Percentiles rank a stretch among this genome's conserved stretches.
phyloP scores from a whole-genome alignment of 2,329 filamentous ascomycete genomes.

The Aureobasidium sp. region DNA sequence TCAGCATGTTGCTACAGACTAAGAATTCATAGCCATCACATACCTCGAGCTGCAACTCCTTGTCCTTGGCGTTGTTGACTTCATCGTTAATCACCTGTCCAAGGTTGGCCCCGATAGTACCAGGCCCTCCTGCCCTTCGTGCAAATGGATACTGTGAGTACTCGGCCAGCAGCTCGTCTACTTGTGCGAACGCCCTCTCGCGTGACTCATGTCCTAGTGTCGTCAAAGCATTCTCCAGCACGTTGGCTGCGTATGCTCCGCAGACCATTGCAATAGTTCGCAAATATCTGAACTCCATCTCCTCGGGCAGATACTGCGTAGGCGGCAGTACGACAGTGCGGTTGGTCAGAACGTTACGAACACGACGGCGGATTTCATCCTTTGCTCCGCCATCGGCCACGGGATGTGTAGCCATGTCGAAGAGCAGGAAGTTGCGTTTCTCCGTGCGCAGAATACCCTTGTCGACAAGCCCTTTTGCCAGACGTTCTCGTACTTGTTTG shows the following conservation, averaged over 20 bases:
- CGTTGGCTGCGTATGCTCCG: slow-evolving; percentile 94
- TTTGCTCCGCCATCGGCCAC: slow-evolving; percentile 95
- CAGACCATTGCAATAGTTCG: slow-evolving; percentile 95
- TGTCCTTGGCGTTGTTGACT: slow-evolving; percentile 78
- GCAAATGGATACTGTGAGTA: slow-evolving; percentile 98
- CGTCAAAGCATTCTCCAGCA: slow-evolving; percentile 93
- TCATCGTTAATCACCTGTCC: slow-evolving; percentile 84
- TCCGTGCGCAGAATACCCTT: slow-evolving; percentile 98
- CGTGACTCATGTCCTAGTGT: slow-evolving; percentile 89
- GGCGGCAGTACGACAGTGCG: slow-evolving; percentile 84
- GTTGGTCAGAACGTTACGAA: slow-evolving; percentile 86
- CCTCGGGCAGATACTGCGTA: slow-evolving; percentile 86
- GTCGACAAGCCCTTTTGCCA: slow-evolving; percentile 95
- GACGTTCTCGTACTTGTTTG: slow-evolving; percentile 95
- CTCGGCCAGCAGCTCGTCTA: slow-evolving; percentile 89
- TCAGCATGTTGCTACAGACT: slow-evolving; percentile 21
- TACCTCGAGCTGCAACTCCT: slow-evolving; percentile 93
- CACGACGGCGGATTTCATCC: slow-evolving; percentile 89
- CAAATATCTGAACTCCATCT: slow-evolving; percentile 87
- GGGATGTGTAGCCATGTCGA: slow-evolving; percentile 99
- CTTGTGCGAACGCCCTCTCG: slow-evolving; percentile 92
- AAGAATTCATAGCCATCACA: slow-evolving; percentile 25
- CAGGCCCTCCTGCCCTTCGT: slow-evolving; percentile 64
- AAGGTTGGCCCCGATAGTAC: slow-evolving; percentile 87
- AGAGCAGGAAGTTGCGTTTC: slow-evolving; percentile 98